Base-by-base conservation (phyloP, 371 early-diverging fungal species). In the Apophysomyces elegans region DNA sequence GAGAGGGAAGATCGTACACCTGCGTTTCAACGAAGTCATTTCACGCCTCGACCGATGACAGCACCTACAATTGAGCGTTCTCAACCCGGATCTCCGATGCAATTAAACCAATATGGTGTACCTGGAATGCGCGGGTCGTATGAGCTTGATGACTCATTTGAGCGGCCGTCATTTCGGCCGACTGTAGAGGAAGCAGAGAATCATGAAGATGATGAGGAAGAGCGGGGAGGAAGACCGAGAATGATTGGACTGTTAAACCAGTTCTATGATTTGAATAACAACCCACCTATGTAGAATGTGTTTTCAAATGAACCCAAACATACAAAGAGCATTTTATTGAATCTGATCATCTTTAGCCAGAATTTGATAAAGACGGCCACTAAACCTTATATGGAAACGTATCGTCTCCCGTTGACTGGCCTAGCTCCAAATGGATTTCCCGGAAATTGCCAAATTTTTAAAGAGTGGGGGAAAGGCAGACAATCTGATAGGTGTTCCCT, bases 211-310 rank as follows among this genome's bases (percentile, higher is more conserved):
- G 83, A 79, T 16, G 59, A 62, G 5, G 66, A 68, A 32, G 61
- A 61, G 45, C 54, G 43, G 14, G 62, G 68, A 56, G 66, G 68
- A 11, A 64, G 66, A 45, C 79, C 67, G 41, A 85, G 83, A 13
- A 75, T 88, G 59, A 67, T 85, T 65, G 88, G 86, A 0, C 60
- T 89, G 37, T 61, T 89, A 50, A 87, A 87, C 47, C 83, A 86
- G 69, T 81, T 89, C 45, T 87, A 89, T 72, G 88, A 87, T 58
- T 70, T 85, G 64, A 86, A 85, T 64, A 85, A 84, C 65, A 71
- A 69, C 35, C 74, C 78, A 21, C 21, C 9, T 5, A 26, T 50
- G 21, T 50, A 50, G 21, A 26, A 26, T 26, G 21, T 5, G 21
- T 50, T 18, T 21, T 16, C 16, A 11, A 9, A 7, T 41, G 8